A percentile compares a stretch with the other conserved stretches of the same genome.
phyloP scores from a whole-genome alignment of 1,139 yeast genomes.

The Yamadazyma sp. region DNA sequence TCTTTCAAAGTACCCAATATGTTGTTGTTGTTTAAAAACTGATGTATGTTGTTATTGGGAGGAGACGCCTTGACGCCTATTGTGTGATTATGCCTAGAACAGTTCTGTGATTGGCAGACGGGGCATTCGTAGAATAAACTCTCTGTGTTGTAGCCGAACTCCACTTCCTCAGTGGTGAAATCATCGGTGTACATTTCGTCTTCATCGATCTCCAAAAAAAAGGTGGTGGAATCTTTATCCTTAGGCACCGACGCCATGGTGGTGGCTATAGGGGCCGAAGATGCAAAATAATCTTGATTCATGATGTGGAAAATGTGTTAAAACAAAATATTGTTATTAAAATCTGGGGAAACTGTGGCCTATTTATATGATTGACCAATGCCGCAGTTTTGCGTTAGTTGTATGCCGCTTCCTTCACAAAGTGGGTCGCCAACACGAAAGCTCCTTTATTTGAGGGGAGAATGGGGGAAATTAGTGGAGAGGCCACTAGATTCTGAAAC shows the following conservation, averaged over 20 bases:
- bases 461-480: slow-evolving; percentile 1
- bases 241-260: not conserved
- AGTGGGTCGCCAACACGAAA: not conserved
- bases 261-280: not conserved
- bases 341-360: slow-evolving; percentile 3
- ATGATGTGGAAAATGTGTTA: not conserved
- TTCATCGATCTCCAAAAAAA: slow-evolving; percentile 4
- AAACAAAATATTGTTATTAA: not conserved
- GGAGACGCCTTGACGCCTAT: not conserved
- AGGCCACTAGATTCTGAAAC: not conserved
- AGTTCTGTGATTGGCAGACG: slow-evolving; percentile 11
- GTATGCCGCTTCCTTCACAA: too few species aligned
- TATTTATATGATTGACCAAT: not conserved
- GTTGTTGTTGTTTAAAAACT: slow-evolving; percentile 5
- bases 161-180: not conserved
- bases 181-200: not conserved
- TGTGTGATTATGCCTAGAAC: slow-evolving; percentile 1
- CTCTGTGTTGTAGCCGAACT: not conserved
- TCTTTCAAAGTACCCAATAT: slow-evolving; percentile 9
- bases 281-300: not conserved
- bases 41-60: not conserved
- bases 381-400: not conserved
- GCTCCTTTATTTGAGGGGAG: slow-evolving; percentile 1
- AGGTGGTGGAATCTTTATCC: slow-evolving; percentile 4
- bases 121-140: slow-evolving; percentile 16